Conservation (phyloP, 1,284 basidiomycete genomes). For the Cerrena zonata region DNA sequence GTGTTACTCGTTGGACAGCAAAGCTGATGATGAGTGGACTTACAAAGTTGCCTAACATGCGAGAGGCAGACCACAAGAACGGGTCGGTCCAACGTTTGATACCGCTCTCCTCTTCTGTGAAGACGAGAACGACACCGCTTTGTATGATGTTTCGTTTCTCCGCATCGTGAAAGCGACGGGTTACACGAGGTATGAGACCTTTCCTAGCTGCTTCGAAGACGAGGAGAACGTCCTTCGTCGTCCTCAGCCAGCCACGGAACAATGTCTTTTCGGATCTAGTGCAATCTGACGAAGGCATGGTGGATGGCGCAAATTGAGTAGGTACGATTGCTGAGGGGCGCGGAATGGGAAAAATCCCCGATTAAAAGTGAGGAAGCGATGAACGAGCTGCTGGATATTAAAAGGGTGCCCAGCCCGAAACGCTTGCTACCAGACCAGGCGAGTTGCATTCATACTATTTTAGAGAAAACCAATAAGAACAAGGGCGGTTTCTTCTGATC, state of each 20-base stretch:
- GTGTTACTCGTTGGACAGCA: neutral
- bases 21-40: neutral
- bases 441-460: neutral
- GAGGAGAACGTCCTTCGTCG: slow-evolving; percentile 51
- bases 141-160: slow-evolving; percentile 31
- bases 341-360: neutral
- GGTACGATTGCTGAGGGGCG: neutral
- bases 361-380: neutral
- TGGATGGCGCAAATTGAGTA: neutral
- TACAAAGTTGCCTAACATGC: slow-evolving; percentile 23
- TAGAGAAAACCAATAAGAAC: neutral
- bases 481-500: neutral
- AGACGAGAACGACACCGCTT: slow-evolving; percentile 22
- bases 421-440: neutral
- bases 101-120: slow-evolving; percentile 23
- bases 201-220: slow-evolving; percentile 50
- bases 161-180: slow-evolving; percentile 48
- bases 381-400: neutral
- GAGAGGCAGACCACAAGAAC: slow-evolving; percentile 20
- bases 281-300: neutral
- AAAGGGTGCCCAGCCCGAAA: neutral
- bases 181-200: slow-evolving; percentile 49
- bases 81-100: slow-evolving; percentile 26
- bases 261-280: slow-evolving; percentile 3
- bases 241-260: slow-evolving; percentile 45